Percentiles rank a stretch among this genome's conserved stretches.
Conservation (phyloP, 257 asterid species). For the Solanum etuberosum region DNA sequence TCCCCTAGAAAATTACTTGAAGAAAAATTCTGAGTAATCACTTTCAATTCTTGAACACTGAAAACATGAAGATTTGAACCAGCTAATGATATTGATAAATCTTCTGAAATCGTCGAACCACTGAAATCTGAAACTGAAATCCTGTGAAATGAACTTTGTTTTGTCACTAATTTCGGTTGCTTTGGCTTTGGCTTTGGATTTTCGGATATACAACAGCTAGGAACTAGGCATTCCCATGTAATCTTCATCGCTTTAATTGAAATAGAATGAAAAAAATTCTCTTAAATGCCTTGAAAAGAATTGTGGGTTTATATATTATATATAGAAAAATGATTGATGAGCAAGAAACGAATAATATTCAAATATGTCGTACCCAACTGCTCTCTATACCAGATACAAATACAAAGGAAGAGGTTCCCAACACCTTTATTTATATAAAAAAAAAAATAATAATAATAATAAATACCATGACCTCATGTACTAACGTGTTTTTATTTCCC, state of each 20-base stretch:
- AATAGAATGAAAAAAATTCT: not conserved
- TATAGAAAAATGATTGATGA: not conserved
- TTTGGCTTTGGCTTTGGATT: constrained; percentile 6
- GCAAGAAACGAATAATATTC: constrained; percentile 6
- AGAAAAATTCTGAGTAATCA: constrained; percentile 68
- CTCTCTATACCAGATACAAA: constrained; percentile 19
- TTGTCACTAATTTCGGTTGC: constrained; percentile 4
- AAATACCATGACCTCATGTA: not conserved
- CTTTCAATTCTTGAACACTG: constrained; percentile 76
- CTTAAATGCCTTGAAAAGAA: not conserved
- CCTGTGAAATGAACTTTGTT: constrained; percentile 42
- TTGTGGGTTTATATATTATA: not conserved
- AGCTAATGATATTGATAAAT: constrained; percentile 60
- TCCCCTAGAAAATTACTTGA: constrained; percentile 73
- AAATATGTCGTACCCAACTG: constrained; percentile 15
- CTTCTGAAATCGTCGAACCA: constrained; percentile 55
- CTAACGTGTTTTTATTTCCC: not conserved
- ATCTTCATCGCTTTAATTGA: constrained; percentile 24
- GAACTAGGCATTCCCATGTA: constrained; percentile 38
- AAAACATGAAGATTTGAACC: constrained; percentile 61
- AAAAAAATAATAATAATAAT: constrained; percentile 12
- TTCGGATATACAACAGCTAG: constrained; percentile 38
- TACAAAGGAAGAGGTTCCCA: constrained; percentile 16
- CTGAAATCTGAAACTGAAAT: constrained; percentile 58
- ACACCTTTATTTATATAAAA: constrained; percentile 20